Percentiles rank a stretch among this genome's conserved stretches.
phyloP scores from a whole-genome alignment of 768 basidiomycete species.

The Pulveroboletus ravenelii region DNA sequence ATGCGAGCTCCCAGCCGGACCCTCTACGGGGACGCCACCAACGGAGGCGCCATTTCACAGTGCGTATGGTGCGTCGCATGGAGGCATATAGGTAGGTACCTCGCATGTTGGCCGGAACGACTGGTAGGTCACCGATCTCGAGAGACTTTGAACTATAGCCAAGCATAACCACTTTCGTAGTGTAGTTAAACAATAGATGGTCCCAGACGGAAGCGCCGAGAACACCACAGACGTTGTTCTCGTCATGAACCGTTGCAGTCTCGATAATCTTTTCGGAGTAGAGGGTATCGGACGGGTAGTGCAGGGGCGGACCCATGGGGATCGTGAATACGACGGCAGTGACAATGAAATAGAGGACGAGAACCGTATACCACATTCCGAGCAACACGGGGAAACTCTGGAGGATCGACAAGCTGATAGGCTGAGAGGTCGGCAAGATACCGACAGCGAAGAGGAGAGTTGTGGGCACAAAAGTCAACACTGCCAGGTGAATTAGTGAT shows the following conservation, averaged over 20 bases:
- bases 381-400: constrained; percentile 18
- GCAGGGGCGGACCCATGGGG: constrained; percentile 68
- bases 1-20: constrained; percentile 60
- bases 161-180: constrained; percentile 81
- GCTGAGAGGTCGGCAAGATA: constrained; percentile 50
- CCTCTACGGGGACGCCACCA: constrained; percentile 58
- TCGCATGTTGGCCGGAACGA: constrained; percentile 72
- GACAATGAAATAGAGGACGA: constrained; percentile 47
- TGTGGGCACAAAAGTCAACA: constrained; percentile 47
- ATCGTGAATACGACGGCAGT: constrained; percentile 44
- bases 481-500: constrained; percentile 57
- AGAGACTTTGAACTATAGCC: constrained; percentile 70
- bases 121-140: constrained; percentile 85
- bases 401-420: constrained; percentile 30
- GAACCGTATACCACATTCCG: constrained; percentile 49
- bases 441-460: constrained; percentile 42
- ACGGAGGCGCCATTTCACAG: constrained; percentile 46
- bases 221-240: constrained; percentile 68
- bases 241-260: constrained; percentile 54
- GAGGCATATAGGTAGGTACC: constrained; percentile 53
- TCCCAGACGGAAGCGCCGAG: constrained; percentile 43
- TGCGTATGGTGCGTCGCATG: constrained; percentile 58
- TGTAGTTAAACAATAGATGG: constrained; percentile 77
- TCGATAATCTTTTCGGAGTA: constrained; percentile 69
- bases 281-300: constrained; percentile 68